These are phyloP conservation scores for Brassica nigra DNA, from an alignment of 345 rosid genomes.

Conservation along the genomic window DNA sequence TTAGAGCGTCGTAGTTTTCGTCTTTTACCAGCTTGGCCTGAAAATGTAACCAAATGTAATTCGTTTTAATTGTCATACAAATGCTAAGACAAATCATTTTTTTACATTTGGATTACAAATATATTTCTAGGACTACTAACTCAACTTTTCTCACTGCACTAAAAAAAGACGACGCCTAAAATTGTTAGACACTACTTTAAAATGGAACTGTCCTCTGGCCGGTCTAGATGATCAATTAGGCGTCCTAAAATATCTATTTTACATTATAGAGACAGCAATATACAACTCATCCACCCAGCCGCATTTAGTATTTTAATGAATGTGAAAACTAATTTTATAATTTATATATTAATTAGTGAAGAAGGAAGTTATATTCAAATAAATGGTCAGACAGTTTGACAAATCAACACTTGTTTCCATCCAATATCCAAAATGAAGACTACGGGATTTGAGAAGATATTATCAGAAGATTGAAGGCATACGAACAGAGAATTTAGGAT, in stretches of 20 bases:
- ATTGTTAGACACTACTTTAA: background rate
- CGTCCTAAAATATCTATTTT: conserved; percentile 12
- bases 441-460: no score
- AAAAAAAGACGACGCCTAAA: background rate
- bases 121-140: background rate
- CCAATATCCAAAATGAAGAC: background rate
- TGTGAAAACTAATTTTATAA: background rate
- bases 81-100: background rate
- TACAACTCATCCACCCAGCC: conserved; percentile 5
- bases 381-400: background rate
- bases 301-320: conserved; percentile 11
- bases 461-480: background rate
- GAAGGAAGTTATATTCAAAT: background rate
- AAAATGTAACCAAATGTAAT: background rate
- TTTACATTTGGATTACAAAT: background rate
- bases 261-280: background rate
- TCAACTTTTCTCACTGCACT: background rate
- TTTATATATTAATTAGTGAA: background rate
- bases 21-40: conserved; percentile 6
- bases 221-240: background rate
- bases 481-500: background rate
- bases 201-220: background rate
- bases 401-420: background rate
- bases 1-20: conserved; percentile 29
- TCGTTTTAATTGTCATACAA: background rate